Evolutionary conservation across 2,329 filamentous ascomycete genomes (phyloP), one percentile per base, ranked within the genome.

Genomic region (Simplicillium sp.): DNA sequence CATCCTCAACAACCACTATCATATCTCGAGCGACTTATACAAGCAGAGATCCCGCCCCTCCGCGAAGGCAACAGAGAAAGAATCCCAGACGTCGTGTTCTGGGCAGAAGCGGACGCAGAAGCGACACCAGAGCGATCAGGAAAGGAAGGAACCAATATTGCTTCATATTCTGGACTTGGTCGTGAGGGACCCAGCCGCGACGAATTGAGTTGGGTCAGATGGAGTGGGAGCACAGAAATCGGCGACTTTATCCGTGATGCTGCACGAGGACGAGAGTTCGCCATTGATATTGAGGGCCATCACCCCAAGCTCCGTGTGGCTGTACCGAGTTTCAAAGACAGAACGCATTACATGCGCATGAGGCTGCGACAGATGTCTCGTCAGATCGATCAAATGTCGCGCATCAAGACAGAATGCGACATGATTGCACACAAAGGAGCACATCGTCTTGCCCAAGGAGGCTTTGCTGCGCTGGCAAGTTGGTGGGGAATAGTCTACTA

Each of bases 231-330:
- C 25, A 95, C 89, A 1, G 89, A 96, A 57, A 84, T 96, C 28
- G 89, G 89, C 9, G 89, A 95, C 62, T 96, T 96, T 55, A 92
- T 96, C 48, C 80, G 87, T 8, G 89, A 96, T 56, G 88, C 89
- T 0, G 86, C 88, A 1, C 72, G 86, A 3, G 86, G 85, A 0
- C 79, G 85, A 41, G 87, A 94, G 55, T 95, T 96, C 55, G 79
- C 83, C 3, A 80, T 96, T 34, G 77, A 83, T 40, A 86, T 96
- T 42, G 84, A 94, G 55, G 86, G 86, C 0, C 64, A 68, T 42
- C 48, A 58, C 11, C 49, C 62, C 12, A 78, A 87, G 50, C 82
- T 95, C 49, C 75, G 79, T 13, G 82, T 95, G 7, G 80, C 78
- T 1, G 88, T 95, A 9, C 89, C 89, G 0, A 87, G 82, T 36